Conservation (phyloP, 257 asterid species). For the Scutellaria galericulata region DNA sequence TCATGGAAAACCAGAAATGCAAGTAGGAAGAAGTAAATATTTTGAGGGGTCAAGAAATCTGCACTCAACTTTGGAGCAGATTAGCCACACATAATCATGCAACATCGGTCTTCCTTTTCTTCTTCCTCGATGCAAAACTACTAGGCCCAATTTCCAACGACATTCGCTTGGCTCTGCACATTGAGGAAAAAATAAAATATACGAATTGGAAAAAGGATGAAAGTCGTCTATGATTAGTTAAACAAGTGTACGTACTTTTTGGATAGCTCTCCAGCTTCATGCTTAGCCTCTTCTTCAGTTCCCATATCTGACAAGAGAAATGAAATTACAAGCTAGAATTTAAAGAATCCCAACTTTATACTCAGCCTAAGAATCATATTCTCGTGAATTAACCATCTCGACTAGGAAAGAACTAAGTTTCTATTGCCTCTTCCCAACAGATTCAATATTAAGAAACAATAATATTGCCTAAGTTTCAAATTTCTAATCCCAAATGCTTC, state of each 20-base stretch:
- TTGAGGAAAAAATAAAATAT: not conserved
- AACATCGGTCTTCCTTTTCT: slow-evolving; percentile 69
- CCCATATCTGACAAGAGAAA: slow-evolving; percentile 48
- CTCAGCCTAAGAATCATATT: slow-evolving; percentile 10
- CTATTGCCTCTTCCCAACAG: slow-evolving; percentile 4
- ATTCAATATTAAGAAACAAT: not conserved
- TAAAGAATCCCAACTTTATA: not conserved
- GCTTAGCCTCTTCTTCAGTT: slow-evolving; percentile 53
- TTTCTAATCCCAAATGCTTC: slow-evolving; percentile 23
- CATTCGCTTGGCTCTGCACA: slow-evolving; percentile 78
- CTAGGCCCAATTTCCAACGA: slow-evolving; percentile 78
- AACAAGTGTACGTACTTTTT: slow-evolving; percentile 53
- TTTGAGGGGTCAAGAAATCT: not conserved
- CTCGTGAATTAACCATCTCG: not conserved
- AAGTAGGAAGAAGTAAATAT: not conserved
- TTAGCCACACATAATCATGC: slow-evolving; percentile 32
- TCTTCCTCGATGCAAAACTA: slow-evolving; percentile 77
- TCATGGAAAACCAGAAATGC: not conserved
- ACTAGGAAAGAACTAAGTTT: not conserved
- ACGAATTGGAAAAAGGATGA: not conserved
- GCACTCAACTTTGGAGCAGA: slow-evolving; percentile 11
- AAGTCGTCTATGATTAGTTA: not conserved
- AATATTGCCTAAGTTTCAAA: slow-evolving; percentile 14
- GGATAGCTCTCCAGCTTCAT: slow-evolving; percentile 63
- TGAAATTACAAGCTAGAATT: slow-evolving; percentile 15